A percentile compares a stretch with the other conserved stretches of the same genome.
Evolutionary conservation across 495 filamentous ascomycete genomes (phyloP).

Genomic region (Cenococcum geophilum): DNA sequence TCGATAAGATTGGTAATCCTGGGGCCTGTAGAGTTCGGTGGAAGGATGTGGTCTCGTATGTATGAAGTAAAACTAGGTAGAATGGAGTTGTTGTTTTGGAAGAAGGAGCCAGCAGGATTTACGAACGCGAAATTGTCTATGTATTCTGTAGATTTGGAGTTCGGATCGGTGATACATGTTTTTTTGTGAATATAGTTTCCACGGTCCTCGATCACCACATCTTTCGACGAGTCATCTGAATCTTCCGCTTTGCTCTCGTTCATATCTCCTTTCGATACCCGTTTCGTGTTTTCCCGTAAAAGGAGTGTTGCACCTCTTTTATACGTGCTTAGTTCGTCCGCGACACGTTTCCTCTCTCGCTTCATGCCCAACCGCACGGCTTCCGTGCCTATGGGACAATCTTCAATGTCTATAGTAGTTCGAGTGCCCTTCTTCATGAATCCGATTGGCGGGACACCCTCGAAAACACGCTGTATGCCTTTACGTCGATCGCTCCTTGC

Average conservation of each 20-base stretch:
- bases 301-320: conserved; percentile 79
- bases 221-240: conserved; percentile 5
- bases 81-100: conserved; percentile 99
- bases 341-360: conserved; percentile 64
- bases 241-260: conserved; percentile 16
- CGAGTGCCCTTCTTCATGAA: conserved; percentile 74
- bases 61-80: conserved; percentile 84
- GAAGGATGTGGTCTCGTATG: conserved; percentile 74
- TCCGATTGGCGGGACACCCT: conserved; percentile 71
- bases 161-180: conserved; percentile 77
- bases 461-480: conserved; percentile 41
- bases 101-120: conserved; percentile 89
- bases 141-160: conserved; percentile 75
- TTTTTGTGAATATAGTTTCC: conserved; percentile 64
- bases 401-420: conserved; percentile 83
- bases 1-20: conserved; percentile 81
- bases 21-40: conserved; percentile 30
- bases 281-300: conserved; percentile 75
- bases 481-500: conserved; percentile 43
- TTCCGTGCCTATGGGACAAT: conserved; percentile 91
- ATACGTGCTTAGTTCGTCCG: conserved; percentile 62
- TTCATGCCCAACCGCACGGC: conserved; percentile 70
- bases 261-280: conserved; percentile 50
- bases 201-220: conserved; percentile 34
- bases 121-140: conserved; percentile 77